Percentiles rank a stretch among this genome's conserved stretches.
Evolutionary conservation across 192 early-diverging fungal species (phyloP).

Genomic region (Coemansia erecta): DNA sequence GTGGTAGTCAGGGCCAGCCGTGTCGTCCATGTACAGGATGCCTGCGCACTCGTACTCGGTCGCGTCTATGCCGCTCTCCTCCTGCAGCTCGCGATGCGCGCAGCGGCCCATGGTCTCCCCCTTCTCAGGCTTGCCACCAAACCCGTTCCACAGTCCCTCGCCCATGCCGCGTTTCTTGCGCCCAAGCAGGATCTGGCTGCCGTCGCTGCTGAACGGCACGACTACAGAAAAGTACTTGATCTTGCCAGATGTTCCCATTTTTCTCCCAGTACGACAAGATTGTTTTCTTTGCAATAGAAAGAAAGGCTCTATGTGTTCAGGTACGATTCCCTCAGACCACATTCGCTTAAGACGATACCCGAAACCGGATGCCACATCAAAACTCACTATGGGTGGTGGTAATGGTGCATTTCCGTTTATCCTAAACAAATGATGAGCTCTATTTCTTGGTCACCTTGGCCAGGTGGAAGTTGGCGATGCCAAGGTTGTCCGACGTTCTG

Average conservation of each 20-base stretch:
- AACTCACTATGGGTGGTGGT: not conserved
- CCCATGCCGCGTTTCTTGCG: constrained; percentile 82
- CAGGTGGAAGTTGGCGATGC: constrained; percentile 43
- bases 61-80: constrained; percentile 57
- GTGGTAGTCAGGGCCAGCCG: constrained; percentile 44
- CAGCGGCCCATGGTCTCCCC: constrained; percentile 64
- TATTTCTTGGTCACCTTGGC: constrained; percentile 26
- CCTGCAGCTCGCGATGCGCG: constrained; percentile 65
- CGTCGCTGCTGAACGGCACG: constrained; percentile 20
- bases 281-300: no score
- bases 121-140: constrained; percentile 73
- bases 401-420: not conserved
- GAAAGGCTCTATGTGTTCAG: no score
- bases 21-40: constrained; percentile 60
- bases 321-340: no score
- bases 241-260: no score
- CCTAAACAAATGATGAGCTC: not conserved
- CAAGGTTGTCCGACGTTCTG: constrained; percentile 42
- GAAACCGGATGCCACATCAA: not conserved
- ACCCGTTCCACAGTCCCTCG: constrained; percentile 66
- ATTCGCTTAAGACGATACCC: no score
- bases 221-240: constrained; percentile 30
- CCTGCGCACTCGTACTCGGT: constrained; percentile 51
- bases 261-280: no score
- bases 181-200: constrained; percentile 60